A percentile compares a stretch with the other conserved stretches of the same genome.
phyloP scores from a whole-genome alignment of 78 protist species.

The Pigoraptor vietnamica region DNA sequence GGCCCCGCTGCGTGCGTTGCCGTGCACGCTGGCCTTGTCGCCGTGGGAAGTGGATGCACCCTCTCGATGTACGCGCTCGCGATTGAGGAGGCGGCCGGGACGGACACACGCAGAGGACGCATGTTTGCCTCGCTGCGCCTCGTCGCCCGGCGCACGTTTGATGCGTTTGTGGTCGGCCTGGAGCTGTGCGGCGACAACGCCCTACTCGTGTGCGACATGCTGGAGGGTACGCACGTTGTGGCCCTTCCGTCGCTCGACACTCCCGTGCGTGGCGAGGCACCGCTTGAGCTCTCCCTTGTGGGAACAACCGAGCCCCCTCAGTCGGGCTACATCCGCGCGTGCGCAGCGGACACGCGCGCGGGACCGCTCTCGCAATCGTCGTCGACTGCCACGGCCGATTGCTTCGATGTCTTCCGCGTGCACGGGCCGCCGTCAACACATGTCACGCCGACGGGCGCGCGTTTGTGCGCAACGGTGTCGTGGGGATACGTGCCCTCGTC shows the following conservation, averaged over 20 bases:
- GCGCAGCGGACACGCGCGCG: background rate
- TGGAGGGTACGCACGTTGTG: background rate
- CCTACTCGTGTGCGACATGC: background rate
- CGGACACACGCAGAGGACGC: background rate
- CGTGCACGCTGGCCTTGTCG: background rate
- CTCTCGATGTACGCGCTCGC: background rate
- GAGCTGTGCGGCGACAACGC: background rate
- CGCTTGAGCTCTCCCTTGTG: background rate
- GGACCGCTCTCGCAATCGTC: background rate
- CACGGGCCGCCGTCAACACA: background rate
- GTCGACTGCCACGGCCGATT: background rate
- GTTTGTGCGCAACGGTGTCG: background rate
- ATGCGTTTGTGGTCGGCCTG: background rate
- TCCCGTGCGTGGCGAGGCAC: background rate
- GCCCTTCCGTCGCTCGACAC: too few species aligned
- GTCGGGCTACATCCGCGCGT: background rate
- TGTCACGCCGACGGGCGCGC: too few species aligned
- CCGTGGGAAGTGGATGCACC: background rate
- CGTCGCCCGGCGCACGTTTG: background rate
- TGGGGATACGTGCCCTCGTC: background rate
- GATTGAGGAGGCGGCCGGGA: too few species aligned
- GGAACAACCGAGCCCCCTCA: background rate
- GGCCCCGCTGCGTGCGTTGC: background rate
- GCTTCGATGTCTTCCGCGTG: background rate
- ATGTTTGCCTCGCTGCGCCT: background rate